Percentiles rank a stretch among this genome's conserved stretches.
Evolutionary conservation across 2,329 filamentous ascomycete genomes (phyloP).

Genomic region (Phoma sp.): DNA sequence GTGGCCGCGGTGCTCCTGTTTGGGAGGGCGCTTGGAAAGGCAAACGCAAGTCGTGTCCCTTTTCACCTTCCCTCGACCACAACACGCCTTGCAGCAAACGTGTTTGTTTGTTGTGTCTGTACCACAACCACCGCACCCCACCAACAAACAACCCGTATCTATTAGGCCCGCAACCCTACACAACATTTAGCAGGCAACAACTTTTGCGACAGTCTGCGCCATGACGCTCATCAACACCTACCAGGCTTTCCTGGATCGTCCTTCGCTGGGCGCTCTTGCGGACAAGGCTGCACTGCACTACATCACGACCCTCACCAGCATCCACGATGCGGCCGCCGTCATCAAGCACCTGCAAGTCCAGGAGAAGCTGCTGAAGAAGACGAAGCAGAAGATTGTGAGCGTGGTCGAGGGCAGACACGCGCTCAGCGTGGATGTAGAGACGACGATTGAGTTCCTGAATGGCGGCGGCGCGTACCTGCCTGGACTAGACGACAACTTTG

Average conservation of each 20-base stretch:
- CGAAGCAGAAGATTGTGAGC: constrained; percentile 77
- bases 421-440: constrained; percentile 80
- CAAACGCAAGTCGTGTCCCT: constrained; percentile 9
- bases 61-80: constrained; percentile 6
- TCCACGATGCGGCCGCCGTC: constrained; percentile 75
- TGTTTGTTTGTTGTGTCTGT: constrained; percentile 14
- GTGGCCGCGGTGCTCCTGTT: constrained; percentile 11
- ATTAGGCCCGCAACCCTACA: constrained; percentile 10
- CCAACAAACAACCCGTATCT: constrained; percentile 12
- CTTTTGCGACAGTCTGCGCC: constrained; percentile 15
- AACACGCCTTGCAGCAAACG: constrained; percentile 16
- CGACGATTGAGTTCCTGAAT: constrained; percentile 78
- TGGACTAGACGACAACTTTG: constrained; percentile 90
- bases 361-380: constrained; percentile 79
- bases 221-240: constrained; percentile 51
- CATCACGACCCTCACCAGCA: constrained; percentile 81
- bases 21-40: constrained; percentile 8
- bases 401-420: constrained; percentile 73
- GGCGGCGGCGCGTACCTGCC: constrained; percentile 88
- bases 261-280: constrained; percentile 52
- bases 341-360: constrained; percentile 79
- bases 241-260: constrained; percentile 54
- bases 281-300: constrained; percentile 69
- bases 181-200: constrained; percentile 7
- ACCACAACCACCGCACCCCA: constrained; percentile 8